phyloP scores from a whole-genome alignment of 2,329 filamentous ascomycete genomes.

The Aspergillus brasiliensis region DNA sequence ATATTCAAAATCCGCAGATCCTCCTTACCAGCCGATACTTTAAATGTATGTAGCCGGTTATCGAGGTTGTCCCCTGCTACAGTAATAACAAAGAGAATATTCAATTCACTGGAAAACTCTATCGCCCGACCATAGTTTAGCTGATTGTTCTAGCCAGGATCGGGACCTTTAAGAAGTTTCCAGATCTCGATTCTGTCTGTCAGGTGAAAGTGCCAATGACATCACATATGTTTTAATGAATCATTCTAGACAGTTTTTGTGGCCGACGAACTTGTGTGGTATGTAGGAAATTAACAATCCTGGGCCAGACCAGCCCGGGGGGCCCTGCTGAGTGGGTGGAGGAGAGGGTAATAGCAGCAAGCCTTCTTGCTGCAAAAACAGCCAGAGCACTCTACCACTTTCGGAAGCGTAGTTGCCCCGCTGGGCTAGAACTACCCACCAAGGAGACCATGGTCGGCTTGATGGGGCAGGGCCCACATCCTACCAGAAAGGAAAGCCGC shows the following conservation, averaged over 20 bases:
- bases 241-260: background rate
- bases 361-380: background rate
- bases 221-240: background rate
- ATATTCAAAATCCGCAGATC: background rate
- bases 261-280: background rate
- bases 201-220: background rate
- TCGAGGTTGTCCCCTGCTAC: background rate
- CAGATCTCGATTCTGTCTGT: background rate
- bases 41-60: background rate
- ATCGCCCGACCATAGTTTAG: background rate
- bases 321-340: background rate
- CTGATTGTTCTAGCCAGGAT: background rate
- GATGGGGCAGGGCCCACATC: background rate
- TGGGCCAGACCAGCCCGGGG: background rate
- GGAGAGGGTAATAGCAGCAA: background rate
- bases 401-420: background rate
- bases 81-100: background rate
- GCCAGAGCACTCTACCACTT: background rate
- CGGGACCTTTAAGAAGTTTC: background rate
- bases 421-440: background rate
- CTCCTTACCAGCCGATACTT: background rate
- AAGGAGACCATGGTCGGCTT: background rate
- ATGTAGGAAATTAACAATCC: background rate
- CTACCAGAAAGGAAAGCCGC: background rate
- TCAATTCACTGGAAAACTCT: background rate